Evolutionary conservation across 169 alveolate genomes (phyloP).

Genomic region (Cryptosporidium muris): DNA sequence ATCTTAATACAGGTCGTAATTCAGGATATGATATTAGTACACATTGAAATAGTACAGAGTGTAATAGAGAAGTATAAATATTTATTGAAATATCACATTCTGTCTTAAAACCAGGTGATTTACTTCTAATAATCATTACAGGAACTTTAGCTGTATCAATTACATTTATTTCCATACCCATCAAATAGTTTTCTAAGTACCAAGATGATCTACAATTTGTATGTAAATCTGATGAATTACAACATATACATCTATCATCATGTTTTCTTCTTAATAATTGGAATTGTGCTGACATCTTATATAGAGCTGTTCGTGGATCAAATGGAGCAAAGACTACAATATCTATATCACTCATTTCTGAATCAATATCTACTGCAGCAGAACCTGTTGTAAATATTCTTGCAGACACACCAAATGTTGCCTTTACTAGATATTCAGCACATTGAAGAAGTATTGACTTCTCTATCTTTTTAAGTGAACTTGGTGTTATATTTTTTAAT

Average conservation of each 20-base stretch:
- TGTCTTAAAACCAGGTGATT: slow-evolving; percentile 76
- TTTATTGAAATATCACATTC: slow-evolving; percentile 89
- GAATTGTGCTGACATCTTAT: slow-evolving; percentile 75
- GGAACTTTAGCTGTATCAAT: slow-evolving; percentile 90
- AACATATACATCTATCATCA: slow-evolving; percentile 19
- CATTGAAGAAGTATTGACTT: slow-evolving; percentile 47
- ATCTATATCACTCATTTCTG: slow-evolving; percentile 80
- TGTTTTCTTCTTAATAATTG: slow-evolving; percentile 73
- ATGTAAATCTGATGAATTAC: slow-evolving; percentile 9
- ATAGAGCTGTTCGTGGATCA: slow-evolving; percentile 72
- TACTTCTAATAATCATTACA: slow-evolving; percentile 79
- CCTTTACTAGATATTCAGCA: slow-evolving; percentile 69
- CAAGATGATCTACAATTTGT: slow-evolving; percentile 8
- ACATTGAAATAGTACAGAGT: slow-evolving; percentile 82
- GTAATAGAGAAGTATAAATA: slow-evolving; percentile 84
- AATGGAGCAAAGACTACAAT: slow-evolving; percentile 76
- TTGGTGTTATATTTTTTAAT: slow-evolving; percentile 55
- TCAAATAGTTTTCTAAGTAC: slow-evolving; percentile 68
- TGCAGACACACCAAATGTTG: slow-evolving; percentile 74
- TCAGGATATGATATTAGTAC: slow-evolving; percentile 82
- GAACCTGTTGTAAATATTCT: slow-evolving; percentile 79
- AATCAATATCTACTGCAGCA: slow-evolving; percentile 83
- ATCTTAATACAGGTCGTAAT: slow-evolving; percentile 84
- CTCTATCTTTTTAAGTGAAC: slow-evolving; percentile 53
- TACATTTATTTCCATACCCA: slow-evolving; percentile 77